Conservation (phyloP, 805 yeast species). For the Metschnikowia hibisci region DNA sequence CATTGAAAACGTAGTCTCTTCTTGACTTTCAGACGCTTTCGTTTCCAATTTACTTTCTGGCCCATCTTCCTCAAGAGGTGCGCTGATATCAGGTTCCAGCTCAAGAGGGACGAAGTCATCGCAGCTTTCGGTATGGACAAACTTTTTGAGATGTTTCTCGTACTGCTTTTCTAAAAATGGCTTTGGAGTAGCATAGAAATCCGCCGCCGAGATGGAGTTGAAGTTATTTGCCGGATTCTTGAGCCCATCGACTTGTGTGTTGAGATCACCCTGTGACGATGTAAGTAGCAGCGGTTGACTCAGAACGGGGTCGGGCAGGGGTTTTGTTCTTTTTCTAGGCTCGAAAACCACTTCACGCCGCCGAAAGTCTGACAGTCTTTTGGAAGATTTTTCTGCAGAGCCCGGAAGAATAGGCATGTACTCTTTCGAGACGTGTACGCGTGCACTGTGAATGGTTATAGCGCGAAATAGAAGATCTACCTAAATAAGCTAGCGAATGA, state of each 20-base stretch:
- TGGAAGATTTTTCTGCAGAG: conserved; percentile 2
- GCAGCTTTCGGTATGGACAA: conserved; percentile 9
- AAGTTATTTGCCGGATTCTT: neutral
- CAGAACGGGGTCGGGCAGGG: conserved; percentile 6
- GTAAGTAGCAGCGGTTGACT: conserved; percentile 17
- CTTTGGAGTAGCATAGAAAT: conserved; percentile 15
- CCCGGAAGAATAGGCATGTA: conserved; percentile 12
- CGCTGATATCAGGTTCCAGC: conserved; percentile 8
- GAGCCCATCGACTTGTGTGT: neutral
- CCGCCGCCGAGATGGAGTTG: conserved; percentile 4
- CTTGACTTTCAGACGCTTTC: neutral
- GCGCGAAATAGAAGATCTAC: neutral
- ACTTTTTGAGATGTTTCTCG: conserved; percentile 12
- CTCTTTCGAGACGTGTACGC: neutral
- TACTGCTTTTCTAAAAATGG: conserved; percentile 16
- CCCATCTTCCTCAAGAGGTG: neutral
- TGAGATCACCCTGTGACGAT: conserved; percentile 5
- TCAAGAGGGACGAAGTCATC: conserved; percentile 14
- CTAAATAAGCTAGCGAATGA: neutral
- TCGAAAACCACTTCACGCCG: conserved; percentile 17
- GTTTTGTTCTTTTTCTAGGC: conserved; percentile 6
- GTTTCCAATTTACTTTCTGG: neutral
- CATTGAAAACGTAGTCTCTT: neutral
- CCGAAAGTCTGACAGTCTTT: conserved; percentile 7
- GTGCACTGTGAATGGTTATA: no score